A percentile compares a stretch with the other conserved stretches of the same genome.
Evolutionary conservation across 371 early-diverging fungal genomes (phyloP).

Genomic region (Mortierella sp.): DNA sequence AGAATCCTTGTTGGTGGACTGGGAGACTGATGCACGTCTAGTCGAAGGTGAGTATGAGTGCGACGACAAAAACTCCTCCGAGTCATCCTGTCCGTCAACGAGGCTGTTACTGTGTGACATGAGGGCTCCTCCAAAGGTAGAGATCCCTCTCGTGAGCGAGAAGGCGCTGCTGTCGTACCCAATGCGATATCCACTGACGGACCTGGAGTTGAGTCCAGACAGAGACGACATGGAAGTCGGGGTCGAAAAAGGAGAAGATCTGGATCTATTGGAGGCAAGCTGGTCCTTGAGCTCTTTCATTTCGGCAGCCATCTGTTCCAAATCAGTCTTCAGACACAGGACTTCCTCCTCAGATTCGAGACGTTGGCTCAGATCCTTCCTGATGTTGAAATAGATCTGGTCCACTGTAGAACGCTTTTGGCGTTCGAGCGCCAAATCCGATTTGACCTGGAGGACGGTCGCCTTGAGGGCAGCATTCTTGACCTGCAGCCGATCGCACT

Average conservation of each 20-base stretch:
- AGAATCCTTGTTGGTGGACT: not conserved
- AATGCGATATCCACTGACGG: conserved; percentile 16
- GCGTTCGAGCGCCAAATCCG: conserved; percentile 42
- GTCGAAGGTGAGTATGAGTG: conserved; percentile 32
- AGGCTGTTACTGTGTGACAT: conserved; percentile 21
- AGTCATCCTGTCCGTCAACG: conserved; percentile 43
- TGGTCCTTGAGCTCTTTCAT: conserved; percentile 38
- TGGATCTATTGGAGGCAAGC: conserved; percentile 1
- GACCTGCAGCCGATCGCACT: conserved; percentile 29
- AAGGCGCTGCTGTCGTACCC: conserved; percentile 39
- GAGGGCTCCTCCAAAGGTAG: conserved; percentile 29
- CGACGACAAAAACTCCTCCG: conserved; percentile 41
- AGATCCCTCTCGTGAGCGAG: conserved; percentile 40
- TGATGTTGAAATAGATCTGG: conserved; percentile 35
- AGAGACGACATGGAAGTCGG: conserved; percentile 9
- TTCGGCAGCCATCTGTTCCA: conserved; percentile 41
- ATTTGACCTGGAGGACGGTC: conserved; percentile 29
- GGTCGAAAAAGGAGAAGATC: conserved; percentile 2
- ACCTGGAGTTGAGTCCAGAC: not conserved
- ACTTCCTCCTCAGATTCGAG: conserved; percentile 39
- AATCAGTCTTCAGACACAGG: conserved; percentile 26
- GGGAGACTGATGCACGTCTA: not conserved
- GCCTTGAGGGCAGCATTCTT: conserved; percentile 38
- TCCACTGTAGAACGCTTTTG: conserved; percentile 41
- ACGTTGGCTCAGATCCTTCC: conserved; percentile 35